Base-by-base conservation (phyloP, 208 protist species). In the Acanthamoeba royreba region DNA sequence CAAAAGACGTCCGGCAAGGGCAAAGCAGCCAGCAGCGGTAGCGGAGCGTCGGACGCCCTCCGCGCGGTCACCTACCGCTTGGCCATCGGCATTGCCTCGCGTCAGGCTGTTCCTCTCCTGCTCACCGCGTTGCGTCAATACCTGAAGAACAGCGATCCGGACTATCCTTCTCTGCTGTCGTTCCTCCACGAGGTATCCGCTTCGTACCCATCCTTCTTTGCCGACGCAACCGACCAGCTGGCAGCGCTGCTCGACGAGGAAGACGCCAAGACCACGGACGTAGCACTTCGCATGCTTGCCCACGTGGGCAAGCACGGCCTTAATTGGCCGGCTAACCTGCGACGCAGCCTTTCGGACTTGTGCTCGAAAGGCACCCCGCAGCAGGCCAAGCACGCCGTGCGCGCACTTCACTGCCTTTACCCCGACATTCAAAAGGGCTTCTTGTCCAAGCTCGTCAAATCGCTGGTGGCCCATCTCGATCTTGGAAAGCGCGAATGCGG, bases 111-210 rank as follows among this genome's bases (percentile, higher is more conserved):
- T 35, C 72, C 72, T 0, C 72, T 81, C 42, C 72, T 81, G 72
- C 72, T 81, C 19, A 49, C 33, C 42, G 22, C 72, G 11, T 43
- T 81, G 72, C 72, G 40, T 11, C 22, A 45, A 25, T 49, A 31
- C 72, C 40, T 81, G 72, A 11, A 7, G 25, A 38, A 81, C 17
- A 28, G 35, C 40, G 33, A 81, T 43, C 17, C 22, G 40, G 72
- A 81, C 72, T 81, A 11, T 25, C 33, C 72, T 35, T 35, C 72
- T 25, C 72, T 81, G 72, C 15, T 81, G 40, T 46, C 72, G 22
- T 88, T 88, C 47, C 81, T 66, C 28, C 52, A 88, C 47, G 81
- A 88, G 52, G 47, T 88, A 49, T 88, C 81, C 19, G 45, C 81
- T 38, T 66, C 81, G 9, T 88, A 66, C 81, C 81, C 81, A 49